Evolutionary conservation across 768 basidiomycete species (phyloP), one percentile per base, ranked within the genome.

Genomic region (Boletus rubroflammeus): DNA sequence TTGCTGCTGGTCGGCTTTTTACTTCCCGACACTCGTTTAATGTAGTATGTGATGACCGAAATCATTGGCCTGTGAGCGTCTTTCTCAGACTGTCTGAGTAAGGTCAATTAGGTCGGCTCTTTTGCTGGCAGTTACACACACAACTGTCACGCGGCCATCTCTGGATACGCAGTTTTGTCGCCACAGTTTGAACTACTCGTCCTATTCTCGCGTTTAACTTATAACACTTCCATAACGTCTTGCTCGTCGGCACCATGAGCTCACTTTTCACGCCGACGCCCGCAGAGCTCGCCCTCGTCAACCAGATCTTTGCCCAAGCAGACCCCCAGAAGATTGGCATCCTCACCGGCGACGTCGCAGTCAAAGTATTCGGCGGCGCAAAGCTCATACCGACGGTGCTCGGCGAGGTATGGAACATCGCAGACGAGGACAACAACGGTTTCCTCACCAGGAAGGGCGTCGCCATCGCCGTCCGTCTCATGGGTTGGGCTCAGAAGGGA

Each of bases 391-490:
- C 92, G 9, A 75, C 80, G 17, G 79, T 81, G 34, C 84, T 99
- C 57, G 92, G 95, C 42, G 92, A 97, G 74, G 87, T 99, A 59
- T 99, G 97, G 96, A 81, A 77, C 55, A 75, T 98, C 54, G 86
- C 93, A 47, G 97, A 99, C 76, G 85, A 89, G 51, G 86, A 94
- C 31, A 95, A 98, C 76, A 90, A 90, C 56, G 97, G 97, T 2
- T 93, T 86, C 75, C 81, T 99, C 50, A 86, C 93, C 11, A 84
- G 82, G 60, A 94, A 91, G 66, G 90, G 90, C 41, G 90, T 93
- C 62, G 85, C 92, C 17, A 78, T 89, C 56, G 94, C 91, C 26
- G 77, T 96, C n/a, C 80, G 97, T 53, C 78, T 98, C 47, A 93
- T 99, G 57, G 93, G 90, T 5, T 90, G 90, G 78, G 90, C 93